phyloP scores from a whole-genome alignment of 2,329 filamentous ascomycete species.

The Diaporthe citri region DNA sequence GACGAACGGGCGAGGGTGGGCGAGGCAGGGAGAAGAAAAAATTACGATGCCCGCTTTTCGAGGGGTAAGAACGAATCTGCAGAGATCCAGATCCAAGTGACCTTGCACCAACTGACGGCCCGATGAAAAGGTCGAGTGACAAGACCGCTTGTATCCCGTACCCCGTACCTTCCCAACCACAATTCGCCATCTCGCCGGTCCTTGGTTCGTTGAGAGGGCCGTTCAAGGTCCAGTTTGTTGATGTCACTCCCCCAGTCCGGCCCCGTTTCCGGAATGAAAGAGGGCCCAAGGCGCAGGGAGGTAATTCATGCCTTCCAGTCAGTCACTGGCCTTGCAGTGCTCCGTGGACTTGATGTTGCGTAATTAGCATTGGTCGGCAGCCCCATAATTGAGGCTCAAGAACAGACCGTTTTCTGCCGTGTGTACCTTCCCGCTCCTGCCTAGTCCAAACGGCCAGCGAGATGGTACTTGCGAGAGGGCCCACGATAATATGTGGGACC shows the following conservation, averaged over 20 bases:
- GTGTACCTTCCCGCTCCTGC: constrained; percentile 26
- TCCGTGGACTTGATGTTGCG: background rate
- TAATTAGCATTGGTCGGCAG: background rate
- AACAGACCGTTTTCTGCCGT: constrained; percentile 22
- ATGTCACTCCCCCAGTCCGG: constrained; percentile 16
- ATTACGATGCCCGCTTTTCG: constrained; percentile 33
- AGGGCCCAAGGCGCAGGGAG: constrained; percentile 16
- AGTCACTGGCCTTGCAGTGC: background rate
- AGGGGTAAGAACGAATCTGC: constrained; percentile 26
- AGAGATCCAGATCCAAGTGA: constrained; percentile 15
- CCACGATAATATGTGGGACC: constrained; percentile 17
- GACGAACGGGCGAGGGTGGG: background rate
- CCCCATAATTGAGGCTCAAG: constrained; percentile 25
- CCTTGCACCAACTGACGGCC: background rate
- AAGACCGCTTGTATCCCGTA: constrained; percentile 4
- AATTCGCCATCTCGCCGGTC: background rate
- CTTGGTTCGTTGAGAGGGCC: constrained; percentile 18
- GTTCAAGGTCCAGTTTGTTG: background rate
- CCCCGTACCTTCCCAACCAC: constrained; percentile 18
- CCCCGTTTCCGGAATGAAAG: constrained; percentile 12
- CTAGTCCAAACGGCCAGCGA: constrained; percentile 23
- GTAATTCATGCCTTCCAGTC: constrained; percentile 1
- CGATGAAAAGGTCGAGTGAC: constrained; percentile 23
- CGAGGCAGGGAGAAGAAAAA: background rate
- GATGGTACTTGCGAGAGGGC: background rate